phyloP scores from a whole-genome alignment of 129 eudicot genomes.

The Chrysanthemum seticuspe region DNA sequence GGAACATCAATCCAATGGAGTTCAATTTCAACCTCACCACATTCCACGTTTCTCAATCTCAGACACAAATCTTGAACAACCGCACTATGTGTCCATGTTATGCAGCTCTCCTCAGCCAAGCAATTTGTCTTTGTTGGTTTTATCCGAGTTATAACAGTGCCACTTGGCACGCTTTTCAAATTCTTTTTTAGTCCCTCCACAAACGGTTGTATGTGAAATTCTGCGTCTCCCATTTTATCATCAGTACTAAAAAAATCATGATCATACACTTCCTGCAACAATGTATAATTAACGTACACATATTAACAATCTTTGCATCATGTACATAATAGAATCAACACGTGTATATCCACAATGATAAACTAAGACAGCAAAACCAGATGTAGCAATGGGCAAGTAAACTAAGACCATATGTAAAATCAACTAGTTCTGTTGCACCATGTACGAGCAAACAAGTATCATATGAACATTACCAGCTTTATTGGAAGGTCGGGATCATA shows the following conservation, averaged over 20 bases:
- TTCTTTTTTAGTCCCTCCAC: slow-evolving; percentile 46
- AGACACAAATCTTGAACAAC: slow-evolving; percentile 57
- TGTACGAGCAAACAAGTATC: background rate
- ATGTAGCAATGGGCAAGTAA: background rate
- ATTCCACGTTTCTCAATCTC: slow-evolving; percentile 63
- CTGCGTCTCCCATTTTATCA: slow-evolving; percentile 76
- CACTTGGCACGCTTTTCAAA: slow-evolving; percentile 37
- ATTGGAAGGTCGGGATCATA: slow-evolving; percentile 56
- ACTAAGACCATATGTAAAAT: background rate
- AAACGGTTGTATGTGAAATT: slow-evolving; percentile 47
- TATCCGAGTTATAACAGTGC: slow-evolving; percentile 44
- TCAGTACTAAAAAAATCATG: slow-evolving; percentile 59
- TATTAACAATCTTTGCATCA: background rate
- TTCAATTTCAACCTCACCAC: slow-evolving; percentile 66
- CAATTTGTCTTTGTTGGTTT: slow-evolving; percentile 53
- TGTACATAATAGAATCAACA: background rate
- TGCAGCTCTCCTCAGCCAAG: slow-evolving; percentile 51
- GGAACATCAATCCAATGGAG: slow-evolving; percentile 71
- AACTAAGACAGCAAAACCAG: background rate
- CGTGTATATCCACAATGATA: background rate
- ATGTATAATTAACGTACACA: background rate
- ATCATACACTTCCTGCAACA: slow-evolving; percentile 57
- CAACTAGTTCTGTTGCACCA: no score
- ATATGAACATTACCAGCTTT: slow-evolving; percentile 49
- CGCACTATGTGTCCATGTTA: slow-evolving; percentile 42